Conservation (phyloP, 108 stramenopile genomes). For the Cafeteria roenbergensis region DNA sequence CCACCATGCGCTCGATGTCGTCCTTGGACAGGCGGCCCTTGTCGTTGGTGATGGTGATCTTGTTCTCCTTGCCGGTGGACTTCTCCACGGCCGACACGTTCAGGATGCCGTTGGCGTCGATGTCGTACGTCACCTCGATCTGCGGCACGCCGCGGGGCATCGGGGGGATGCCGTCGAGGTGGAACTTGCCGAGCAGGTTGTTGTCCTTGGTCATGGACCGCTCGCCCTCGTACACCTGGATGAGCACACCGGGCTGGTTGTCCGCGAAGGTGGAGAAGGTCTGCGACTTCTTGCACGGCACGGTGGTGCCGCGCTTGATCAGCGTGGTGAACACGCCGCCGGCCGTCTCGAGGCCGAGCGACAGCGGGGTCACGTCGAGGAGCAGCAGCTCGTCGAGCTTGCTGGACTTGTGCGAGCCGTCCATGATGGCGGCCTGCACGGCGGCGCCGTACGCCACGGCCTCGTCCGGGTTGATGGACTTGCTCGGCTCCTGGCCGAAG, state of each 20-base stretch:
- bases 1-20: constrained; percentile 95
- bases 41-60: constrained; percentile 99
- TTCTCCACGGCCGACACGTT: constrained; percentile 92
- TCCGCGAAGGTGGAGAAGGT: constrained; percentile 58
- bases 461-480: constrained; percentile 83
- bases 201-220: constrained; percentile 57
- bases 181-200: constrained; percentile 95
- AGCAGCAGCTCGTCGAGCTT: constrained; percentile 54
- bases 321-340: constrained; percentile 90
- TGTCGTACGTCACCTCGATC: constrained; percentile 96
- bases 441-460: constrained; percentile 88
- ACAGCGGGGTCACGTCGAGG: constrained; percentile 92
- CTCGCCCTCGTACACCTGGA: constrained; percentile 70
- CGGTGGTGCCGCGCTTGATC: constrained; percentile 80
- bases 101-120: constrained; percentile 95
- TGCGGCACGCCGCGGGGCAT: constrained; percentile 61
- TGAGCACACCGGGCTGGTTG: constrained; percentile 63
- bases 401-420: constrained; percentile 5
- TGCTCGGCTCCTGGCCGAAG: constrained; percentile 32
- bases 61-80: constrained; percentile 96
- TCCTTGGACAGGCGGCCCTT: constrained; percentile 94
- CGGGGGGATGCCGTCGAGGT: constrained; percentile 13
- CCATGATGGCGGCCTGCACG: constrained; percentile 79
- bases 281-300: constrained; percentile 60
- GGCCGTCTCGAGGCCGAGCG: constrained; percentile 88